Percentiles rank a stretch among this genome's conserved stretches.
phyloP scores from a whole-genome alignment of 2,329 filamentous ascomycete genomes.

The Fusarium buharicum region DNA sequence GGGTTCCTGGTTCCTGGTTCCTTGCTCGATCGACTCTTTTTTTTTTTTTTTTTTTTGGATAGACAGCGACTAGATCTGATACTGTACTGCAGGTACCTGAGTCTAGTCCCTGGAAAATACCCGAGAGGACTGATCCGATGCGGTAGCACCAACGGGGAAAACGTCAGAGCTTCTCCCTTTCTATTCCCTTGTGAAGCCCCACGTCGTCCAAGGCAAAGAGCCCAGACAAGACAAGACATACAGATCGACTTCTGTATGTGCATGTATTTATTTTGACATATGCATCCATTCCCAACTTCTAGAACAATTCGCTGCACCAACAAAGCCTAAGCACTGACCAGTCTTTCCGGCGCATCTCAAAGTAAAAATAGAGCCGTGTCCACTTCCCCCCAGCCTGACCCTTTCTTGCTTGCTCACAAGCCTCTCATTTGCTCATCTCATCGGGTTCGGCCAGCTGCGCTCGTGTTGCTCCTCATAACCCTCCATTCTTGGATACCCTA shows the following conservation, averaged over 20 bases:
- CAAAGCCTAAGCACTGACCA: conserved; percentile 8
- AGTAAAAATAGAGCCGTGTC: conserved; percentile 25
- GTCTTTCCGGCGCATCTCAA: conserved; percentile 8
- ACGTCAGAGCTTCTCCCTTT: conserved; percentile 40
- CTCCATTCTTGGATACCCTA: conserved; percentile 19
- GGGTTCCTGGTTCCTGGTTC: conserved; percentile 31
- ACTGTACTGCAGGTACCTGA: conserved; percentile 10
- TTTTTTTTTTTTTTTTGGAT: conserved; percentile 5
- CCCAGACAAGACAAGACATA: conserved; percentile 18
- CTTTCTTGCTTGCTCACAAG: conserved; percentile 16
- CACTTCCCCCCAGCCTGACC: conserved; percentile 16
- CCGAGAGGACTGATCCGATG: conserved; percentile 9
- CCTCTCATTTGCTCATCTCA: conserved; percentile 16
- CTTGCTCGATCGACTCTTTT: conserved; percentile 28
- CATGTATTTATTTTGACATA: background rate
- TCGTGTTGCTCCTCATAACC: conserved; percentile 31
- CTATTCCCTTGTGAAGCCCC: conserved; percentile 25
- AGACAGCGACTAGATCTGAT: background rate
- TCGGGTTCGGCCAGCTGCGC: conserved; percentile 17
- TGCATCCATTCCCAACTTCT: conserved; percentile 29
- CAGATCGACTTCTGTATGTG: conserved; percentile 14
- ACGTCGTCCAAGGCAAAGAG: conserved; percentile 33
- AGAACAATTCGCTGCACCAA: conserved; percentile 36
- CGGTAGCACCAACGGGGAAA: conserved; percentile 27
- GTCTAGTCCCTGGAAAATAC: conserved; percentile 16